These are phyloP conservation scores for Candida succiphila DNA, from an alignment of 805 yeast genomes.

Conservation along the genomic window DNA sequence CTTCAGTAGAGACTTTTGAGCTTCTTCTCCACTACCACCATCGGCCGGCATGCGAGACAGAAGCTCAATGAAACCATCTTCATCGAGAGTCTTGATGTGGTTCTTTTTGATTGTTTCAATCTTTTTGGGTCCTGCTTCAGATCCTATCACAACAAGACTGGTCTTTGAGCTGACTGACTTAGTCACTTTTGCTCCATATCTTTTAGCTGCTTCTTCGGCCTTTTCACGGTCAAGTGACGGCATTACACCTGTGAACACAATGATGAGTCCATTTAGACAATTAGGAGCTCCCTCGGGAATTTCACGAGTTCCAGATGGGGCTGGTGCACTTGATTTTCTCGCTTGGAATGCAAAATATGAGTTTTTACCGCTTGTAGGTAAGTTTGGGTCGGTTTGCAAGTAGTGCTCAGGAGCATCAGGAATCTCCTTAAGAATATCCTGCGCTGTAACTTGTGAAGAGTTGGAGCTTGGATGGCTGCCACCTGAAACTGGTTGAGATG, in stretches of 20 bases:
- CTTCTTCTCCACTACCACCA: conserved; percentile 82
- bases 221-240: conserved; percentile 72
- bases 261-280: conserved; percentile 80
- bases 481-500: too few species aligned
- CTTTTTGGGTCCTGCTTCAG: conserved; percentile 96
- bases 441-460: conserved; percentile 28
- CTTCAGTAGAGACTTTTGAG: conserved; percentile 62
- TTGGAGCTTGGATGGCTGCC: background rate
- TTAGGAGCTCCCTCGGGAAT: conserved; percentile 79
- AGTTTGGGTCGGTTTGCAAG: conserved; percentile 30
- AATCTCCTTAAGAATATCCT: conserved; percentile 48
- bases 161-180: conserved; percentile 81
- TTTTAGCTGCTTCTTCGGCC: conserved; percentile 67
- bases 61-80: conserved; percentile 74
- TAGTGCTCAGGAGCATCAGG: conserved; percentile 59
- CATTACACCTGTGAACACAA: conserved; percentile 87
- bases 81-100: conserved; percentile 73
- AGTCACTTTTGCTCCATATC: conserved; percentile 87
- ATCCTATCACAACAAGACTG: conserved; percentile 82
- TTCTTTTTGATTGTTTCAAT: conserved; percentile 67
- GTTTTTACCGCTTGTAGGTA: conserved; percentile 35
- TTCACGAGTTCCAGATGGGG: conserved; percentile 28
- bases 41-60: conserved; percentile 76
- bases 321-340: conserved; percentile 24
- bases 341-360: conserved; percentile 52